Evolutionary conservation across 257 asterid species (phyloP).

Genomic region (Petunia secreta): DNA sequence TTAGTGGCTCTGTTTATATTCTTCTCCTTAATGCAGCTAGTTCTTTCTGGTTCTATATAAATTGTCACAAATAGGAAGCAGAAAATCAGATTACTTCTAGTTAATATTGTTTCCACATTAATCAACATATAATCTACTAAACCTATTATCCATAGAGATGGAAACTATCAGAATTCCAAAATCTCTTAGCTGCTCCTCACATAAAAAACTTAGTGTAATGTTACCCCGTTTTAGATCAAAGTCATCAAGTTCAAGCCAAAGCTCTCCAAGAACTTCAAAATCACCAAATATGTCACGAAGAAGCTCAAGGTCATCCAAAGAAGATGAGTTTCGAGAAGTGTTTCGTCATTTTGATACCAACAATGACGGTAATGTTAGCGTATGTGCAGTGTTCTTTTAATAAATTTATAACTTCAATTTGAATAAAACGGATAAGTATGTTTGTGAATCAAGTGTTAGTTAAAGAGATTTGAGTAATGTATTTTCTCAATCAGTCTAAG

Average conservation of each 20-base stretch:
- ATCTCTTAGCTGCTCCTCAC: constrained; percentile 41
- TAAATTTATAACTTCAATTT: too few relatives aligned
- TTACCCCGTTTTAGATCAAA: constrained; percentile 34
- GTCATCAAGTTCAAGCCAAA: constrained; percentile 30
- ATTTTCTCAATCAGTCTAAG: neutral
- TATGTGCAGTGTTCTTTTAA: neutral
- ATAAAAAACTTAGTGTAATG: constrained; percentile 30
- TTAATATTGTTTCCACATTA: neutral
- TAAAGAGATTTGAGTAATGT: neutral
- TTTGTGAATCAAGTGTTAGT: neutral
- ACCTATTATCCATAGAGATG: constrained; percentile 22
- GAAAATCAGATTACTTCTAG: neutral
- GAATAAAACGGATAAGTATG: neutral
- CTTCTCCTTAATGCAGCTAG: neutral
- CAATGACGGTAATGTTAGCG: constrained; percentile 33
- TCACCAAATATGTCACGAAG: constrained; percentile 31
- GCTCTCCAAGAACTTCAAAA: constrained; percentile 40
- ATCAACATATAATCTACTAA: neutral
- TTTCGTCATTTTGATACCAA: constrained; percentile 62
- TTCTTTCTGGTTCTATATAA: neutral
- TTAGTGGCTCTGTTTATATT: neutral
- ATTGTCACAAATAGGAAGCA: neutral
- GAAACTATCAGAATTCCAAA: constrained; percentile 32
- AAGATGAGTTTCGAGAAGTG: constrained; percentile 52
- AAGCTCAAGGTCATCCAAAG: constrained; percentile 31